Evolutionary conservation across 1,284 basidiomycete genomes (phyloP).

Genomic region (Neonothopanus nambi): DNA sequence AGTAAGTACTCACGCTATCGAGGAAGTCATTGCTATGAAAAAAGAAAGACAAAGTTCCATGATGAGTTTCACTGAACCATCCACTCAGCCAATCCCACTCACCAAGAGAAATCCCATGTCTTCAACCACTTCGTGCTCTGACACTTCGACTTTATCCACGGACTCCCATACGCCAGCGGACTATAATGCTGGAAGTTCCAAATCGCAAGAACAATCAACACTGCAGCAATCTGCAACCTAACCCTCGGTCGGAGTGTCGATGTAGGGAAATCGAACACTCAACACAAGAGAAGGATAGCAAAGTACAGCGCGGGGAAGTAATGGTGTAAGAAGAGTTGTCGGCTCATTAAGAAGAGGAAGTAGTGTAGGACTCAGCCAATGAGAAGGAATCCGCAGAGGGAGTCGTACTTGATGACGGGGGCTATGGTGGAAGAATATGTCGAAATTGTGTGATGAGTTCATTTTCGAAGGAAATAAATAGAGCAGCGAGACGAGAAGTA

Average conservation of each 20-base stretch:
- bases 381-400: conserved; percentile 88
- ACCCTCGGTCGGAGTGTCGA: conserved; percentile 75
- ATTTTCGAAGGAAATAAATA: too few species aligned
- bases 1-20: conserved; percentile 52
- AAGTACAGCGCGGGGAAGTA: conserved; percentile 97
- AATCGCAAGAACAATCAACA: conserved; percentile 72
- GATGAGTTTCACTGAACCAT: background rate
- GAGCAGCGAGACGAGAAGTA: background rate
- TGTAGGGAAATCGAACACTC: conserved; percentile 85
- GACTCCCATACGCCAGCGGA: conserved; percentile 82
- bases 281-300: conserved; percentile 79
- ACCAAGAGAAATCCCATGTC: conserved; percentile 97
- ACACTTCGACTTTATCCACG: conserved; percentile 87
- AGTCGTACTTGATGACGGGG: conserved; percentile 90
- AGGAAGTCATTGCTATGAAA: conserved; percentile 64
- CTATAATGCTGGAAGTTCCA: conserved; percentile 83
- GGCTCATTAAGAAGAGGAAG: conserved; percentile 93
- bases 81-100: conserved; percentile 29
- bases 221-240: conserved; percentile 77
- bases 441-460: too few species aligned
- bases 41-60: background rate
- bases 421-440: conserved; percentile 44
- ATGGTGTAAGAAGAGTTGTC: conserved; percentile 96
- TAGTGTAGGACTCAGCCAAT: conserved; percentile 96
- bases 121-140: conserved; percentile 81